Percentiles rank a stretch among this genome's conserved stretches.
Evolutionary conservation across 768 basidiomycete species (phyloP).

Genomic region (Tylopilus felleus): DNA sequence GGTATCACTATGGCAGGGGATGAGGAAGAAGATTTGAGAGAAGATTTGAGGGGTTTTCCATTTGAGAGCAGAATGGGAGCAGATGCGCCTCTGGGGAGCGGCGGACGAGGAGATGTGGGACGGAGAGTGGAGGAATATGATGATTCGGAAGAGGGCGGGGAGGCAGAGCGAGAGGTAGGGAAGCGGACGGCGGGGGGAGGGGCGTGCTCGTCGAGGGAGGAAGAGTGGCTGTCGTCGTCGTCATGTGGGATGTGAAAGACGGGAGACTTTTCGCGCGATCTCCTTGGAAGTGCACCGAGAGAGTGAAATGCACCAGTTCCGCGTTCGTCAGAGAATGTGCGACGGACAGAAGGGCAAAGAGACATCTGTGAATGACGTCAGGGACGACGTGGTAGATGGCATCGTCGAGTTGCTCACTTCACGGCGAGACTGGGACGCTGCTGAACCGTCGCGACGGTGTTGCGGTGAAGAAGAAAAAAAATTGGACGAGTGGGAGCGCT

Average conservation of each 20-base stretch:
- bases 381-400: background rate
- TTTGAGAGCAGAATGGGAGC: slow-evolving; percentile 35
- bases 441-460: background rate
- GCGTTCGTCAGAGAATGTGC: slow-evolving; percentile 20
- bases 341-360: background rate
- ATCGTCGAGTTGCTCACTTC: background rate
- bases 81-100: slow-evolving; percentile 33
- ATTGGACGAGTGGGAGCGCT: background rate
- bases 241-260: slow-evolving; percentile 21
- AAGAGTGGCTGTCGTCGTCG: slow-evolving; percentile 23
- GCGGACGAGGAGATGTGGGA: slow-evolving; percentile 8
- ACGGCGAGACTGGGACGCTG: background rate
- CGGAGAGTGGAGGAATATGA: background rate
- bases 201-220: slow-evolving; percentile 16
- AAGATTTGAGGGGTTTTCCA: slow-evolving; percentile 84
- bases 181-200: slow-evolving; percentile 36
- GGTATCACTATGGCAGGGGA: slow-evolving; percentile 11
- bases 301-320: slow-evolving; percentile 34
- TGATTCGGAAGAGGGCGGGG: slow-evolving; percentile 10
- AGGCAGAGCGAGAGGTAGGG: slow-evolving; percentile 35
- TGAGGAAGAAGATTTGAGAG: slow-evolving; percentile 57
- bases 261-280: slow-evolving; percentile 23
- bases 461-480: background rate
- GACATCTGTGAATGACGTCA: slow-evolving; percentile 9
- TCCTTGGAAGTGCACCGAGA: slow-evolving; percentile 45